Evolutionary conservation across 805 yeast genomes (phyloP).

Genomic region (Kluyveromyces nonfermentans): DNA sequence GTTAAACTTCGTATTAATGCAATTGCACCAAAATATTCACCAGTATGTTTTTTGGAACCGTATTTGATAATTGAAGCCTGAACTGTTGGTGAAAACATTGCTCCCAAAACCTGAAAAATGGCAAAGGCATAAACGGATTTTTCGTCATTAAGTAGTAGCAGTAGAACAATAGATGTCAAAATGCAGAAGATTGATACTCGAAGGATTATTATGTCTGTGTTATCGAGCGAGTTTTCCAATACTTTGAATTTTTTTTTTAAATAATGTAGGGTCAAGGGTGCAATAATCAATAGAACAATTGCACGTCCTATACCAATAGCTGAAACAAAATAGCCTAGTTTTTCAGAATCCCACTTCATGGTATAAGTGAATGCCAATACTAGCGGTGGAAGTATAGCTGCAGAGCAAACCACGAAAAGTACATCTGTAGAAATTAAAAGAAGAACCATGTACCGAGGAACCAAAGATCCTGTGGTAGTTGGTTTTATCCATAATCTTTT

Average conservation of each 20-base stretch:
- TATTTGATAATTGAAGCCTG: slow-evolving; percentile 55
- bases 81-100: slow-evolving; percentile 46
- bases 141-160: slow-evolving; percentile 20
- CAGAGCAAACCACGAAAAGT: slow-evolving; percentile 31
- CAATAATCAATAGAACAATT: slow-evolving; percentile 36
- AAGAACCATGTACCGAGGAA: slow-evolving; percentile 40
- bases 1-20: slow-evolving; percentile 47
- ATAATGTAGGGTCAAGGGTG: slow-evolving; percentile 39
- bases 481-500: slow-evolving; percentile 42
- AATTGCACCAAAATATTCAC: slow-evolving; percentile 66
- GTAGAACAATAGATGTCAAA: slow-evolving; percentile 29
- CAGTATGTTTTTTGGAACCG: slow-evolving; percentile 47
- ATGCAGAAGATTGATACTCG: slow-evolving; percentile 30
- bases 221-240: slow-evolving; percentile 40
- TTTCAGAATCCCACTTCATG: slow-evolving; percentile 45
- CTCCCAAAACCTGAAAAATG: slow-evolving; percentile 37
- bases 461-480: slow-evolving; percentile 20
- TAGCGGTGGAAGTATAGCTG: slow-evolving; percentile 34
- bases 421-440: slow-evolving; percentile 41
- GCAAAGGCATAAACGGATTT: slow-evolving; percentile 24
- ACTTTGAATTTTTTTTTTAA: slow-evolving; percentile 31
- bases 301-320: slow-evolving; percentile 43
- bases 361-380: slow-evolving; percentile 44
- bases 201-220: slow-evolving; percentile 36
- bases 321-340: slow-evolving; percentile 49